Evolutionary conservation across 352 stramenopile species (phyloP), one percentile per base, ranked within the genome.

Genomic region (Globisporangium yorkense): DNA sequence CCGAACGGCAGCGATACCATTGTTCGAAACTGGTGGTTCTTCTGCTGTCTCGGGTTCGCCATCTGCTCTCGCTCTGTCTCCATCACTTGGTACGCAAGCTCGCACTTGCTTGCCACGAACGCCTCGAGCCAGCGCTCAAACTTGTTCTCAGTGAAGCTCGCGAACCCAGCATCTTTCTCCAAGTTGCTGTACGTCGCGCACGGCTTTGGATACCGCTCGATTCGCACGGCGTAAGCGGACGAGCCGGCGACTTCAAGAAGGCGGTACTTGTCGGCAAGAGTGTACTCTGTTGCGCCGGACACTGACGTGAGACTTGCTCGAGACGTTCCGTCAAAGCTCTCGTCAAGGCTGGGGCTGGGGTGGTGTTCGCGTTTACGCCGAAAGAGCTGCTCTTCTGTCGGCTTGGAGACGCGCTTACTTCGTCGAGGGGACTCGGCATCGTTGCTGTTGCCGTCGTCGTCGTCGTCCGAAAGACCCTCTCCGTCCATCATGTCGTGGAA

Each of bases 401-500:
- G 31, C 47, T 80, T 73, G 3, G 66, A 54, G 0, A 20, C 31
- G 21, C 63, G 62, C 44, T 61, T 66, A 2, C 31, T 54, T 18
- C 49, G 56, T 20, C 51, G 40, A 10, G 20, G 53, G 8, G 51
- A 44, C 16, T 51, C 50, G 20, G 12, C 64, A 7, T 66, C 56
- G 48, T 71, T 54, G 10, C 18, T 56, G 5, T 72, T 60, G 6
- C 27, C 33, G 3, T 29, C 47, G 29, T 72, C 65, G 40, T 85
- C 75, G 31, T 85, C 75, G 37, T 87, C 77, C 0, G 64, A 67
- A 6, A 92, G 65, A 15, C 71, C 77, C 20, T 92, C 80, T 5
- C 80, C 80, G 49, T 86, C 83, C 73, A 90, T 80, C 51, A 90
- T 81, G 53, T 90, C 76, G 62, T 89, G 82, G 43, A 90, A 72